phyloP scores from a whole-genome alignment of 805 yeast species.

The Yarrowia divulgata region DNA sequence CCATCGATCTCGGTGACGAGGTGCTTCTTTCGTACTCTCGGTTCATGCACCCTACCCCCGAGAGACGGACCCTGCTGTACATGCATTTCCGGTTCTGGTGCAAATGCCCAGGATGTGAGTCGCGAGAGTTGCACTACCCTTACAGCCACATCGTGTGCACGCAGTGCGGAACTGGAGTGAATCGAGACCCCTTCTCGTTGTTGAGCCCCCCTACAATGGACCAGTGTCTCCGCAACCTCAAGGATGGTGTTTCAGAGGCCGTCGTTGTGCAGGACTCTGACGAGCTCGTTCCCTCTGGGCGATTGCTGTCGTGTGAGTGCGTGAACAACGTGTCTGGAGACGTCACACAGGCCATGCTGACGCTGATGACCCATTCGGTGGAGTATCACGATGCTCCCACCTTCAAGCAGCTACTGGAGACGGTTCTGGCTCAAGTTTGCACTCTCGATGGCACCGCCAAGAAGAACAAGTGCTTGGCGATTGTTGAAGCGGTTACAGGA shows the following conservation, averaged over 20 bases:
- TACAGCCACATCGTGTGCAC: slow-evolving; percentile 17
- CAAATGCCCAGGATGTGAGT: slow-evolving; percentile 9
- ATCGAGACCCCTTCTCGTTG: slow-evolving; percentile 9
- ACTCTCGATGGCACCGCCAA: not conserved
- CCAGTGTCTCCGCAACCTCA: not conserved
- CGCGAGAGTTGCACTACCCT: slow-evolving; percentile 4
- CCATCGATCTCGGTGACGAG: slow-evolving; percentile 21
- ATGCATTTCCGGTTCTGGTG: slow-evolving; percentile 38
- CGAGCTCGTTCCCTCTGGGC: not conserved
- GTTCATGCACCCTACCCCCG: slow-evolving; percentile 16
- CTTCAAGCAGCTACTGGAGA: slow-evolving; percentile 13
- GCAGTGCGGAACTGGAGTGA: slow-evolving; percentile 13
- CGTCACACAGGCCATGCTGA: slow-evolving; percentile 1
- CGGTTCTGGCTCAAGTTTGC: slow-evolving; percentile 1
- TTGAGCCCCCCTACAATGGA: slow-evolving; percentile 1
- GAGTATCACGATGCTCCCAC: not conserved
- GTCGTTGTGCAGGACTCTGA: not conserved
- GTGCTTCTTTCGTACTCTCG: slow-evolving; percentile 16
- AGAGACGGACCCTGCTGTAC: slow-evolving; percentile 19
- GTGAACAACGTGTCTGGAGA: slow-evolving; percentile 5
- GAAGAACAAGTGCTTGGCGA: not conserved
- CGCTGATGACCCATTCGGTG: slow-evolving; percentile 2
- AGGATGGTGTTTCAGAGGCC: slow-evolving; percentile 1
- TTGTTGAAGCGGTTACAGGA: slow-evolving; percentile 7
- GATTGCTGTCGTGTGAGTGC: not conserved